These are phyloP conservation scores for Hygrocybe punicea DNA, from an alignment of 768 basidiomycete species.

Conservation along the genomic window DNA sequence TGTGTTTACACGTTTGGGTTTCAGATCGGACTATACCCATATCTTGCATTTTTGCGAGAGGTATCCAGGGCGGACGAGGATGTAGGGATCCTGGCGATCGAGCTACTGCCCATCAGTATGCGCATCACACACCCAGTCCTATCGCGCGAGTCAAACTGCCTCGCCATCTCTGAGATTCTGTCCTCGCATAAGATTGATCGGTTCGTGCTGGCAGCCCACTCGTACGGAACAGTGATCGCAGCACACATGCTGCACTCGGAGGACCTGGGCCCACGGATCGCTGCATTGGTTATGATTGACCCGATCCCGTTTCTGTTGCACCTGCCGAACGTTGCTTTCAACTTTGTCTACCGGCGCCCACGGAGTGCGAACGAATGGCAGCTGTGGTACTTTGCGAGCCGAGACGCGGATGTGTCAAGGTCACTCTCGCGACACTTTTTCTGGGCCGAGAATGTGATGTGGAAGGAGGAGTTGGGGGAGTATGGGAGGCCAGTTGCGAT, in stretches of 20 bases:
- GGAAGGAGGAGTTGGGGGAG: constrained; percentile 50
- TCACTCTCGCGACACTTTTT: constrained; percentile 61
- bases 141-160: constrained; percentile 38
- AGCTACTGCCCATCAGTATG: constrained; percentile 58
- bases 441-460: constrained; percentile 60
- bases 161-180: constrained; percentile 45
- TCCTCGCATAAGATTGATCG: constrained; percentile 36
- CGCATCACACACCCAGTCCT: constrained; percentile 56
- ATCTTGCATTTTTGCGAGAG: constrained; percentile 49
- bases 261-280: constrained; percentile 35
- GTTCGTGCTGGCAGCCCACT: constrained; percentile 53
- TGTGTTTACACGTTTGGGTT: neutral
- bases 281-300: constrained; percentile 52
- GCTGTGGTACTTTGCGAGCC: constrained; percentile 64
- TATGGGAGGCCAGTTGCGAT: constrained; percentile 34
- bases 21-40: constrained; percentile 63
- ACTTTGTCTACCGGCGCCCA: constrained; percentile 62
- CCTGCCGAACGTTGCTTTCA: constrained; percentile 58
- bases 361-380: constrained; percentile 49
- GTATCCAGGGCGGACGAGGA: constrained; percentile 42
- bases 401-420: constrained; percentile 60
- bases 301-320: constrained; percentile 65
- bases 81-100: constrained; percentile 56
- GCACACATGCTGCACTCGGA: constrained; percentile 50
- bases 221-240: constrained; percentile 58